A percentile compares a stretch with the other conserved stretches of the same genome.
Evolutionary conservation across 1,284 basidiomycete genomes (phyloP).

Genomic region (Megacollybia platyphylla): DNA sequence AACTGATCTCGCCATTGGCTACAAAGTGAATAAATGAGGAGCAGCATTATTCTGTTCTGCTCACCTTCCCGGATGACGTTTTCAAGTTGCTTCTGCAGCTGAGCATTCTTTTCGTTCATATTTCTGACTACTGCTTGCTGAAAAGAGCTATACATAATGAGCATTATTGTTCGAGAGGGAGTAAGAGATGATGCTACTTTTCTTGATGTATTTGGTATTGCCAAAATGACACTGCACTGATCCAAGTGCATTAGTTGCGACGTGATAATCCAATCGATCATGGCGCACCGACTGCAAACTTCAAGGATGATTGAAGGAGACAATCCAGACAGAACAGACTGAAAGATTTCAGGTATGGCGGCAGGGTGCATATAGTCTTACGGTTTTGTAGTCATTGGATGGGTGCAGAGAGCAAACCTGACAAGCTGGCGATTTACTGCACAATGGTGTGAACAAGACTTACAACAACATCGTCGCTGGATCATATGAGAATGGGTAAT

Average conservation of each 20-base stretch:
- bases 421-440: conserved; percentile 5
- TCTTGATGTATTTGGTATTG: conserved; percentile 81
- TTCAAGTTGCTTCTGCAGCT: conserved; percentile 70
- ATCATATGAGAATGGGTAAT: conserved; percentile 2
- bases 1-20: conserved; percentile 70
- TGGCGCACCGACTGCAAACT: conserved; percentile 56
- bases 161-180: not conserved
- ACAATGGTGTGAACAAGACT: conserved; percentile 9
- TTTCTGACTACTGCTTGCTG: conserved; percentile 71
- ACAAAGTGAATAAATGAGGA: conserved; percentile 3
- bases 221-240: conserved; percentile 77
- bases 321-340: conserved; percentile 78
- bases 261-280: conserved; percentile 8
- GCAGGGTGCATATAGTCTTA: conserved; percentile 26
- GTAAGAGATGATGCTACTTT: conserved; percentile 28
- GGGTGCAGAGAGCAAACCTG: conserved; percentile 71
- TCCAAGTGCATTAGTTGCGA: conserved; percentile 1
- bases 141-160: conserved; percentile 40
- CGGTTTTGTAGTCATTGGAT: conserved; percentile 79
- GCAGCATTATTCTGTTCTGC: conserved; percentile 1
- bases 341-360: conserved; percentile 6
- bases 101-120: conserved; percentile 67
- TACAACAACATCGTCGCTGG: conserved; percentile 75
- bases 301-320: conserved; percentile 63
- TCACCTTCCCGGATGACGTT: conserved; percentile 70